Evolutionary conservation across 2,329 filamentous ascomycete genomes (phyloP).

Genomic region (Pyricularia sp.): DNA sequence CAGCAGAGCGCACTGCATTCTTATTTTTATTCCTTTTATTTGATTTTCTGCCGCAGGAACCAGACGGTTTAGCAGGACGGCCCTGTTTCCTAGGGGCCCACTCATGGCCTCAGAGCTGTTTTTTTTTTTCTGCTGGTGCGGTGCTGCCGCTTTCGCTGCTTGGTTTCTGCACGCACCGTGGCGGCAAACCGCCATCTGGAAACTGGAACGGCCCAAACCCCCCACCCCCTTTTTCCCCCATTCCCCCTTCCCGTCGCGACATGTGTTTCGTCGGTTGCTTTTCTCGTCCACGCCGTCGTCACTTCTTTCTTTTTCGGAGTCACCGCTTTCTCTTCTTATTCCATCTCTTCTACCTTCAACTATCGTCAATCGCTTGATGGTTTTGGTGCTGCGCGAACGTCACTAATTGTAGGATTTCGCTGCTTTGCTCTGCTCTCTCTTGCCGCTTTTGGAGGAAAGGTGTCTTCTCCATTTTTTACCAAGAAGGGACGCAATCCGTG

Average conservation of each 20-base stretch:
- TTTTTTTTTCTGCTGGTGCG: not conserved
- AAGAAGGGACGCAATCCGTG: slow-evolving; percentile 6
- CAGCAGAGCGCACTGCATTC: not conserved
- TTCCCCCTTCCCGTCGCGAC: not conserved
- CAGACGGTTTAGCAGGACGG: not conserved
- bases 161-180: not conserved
- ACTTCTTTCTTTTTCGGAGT: slow-evolving; percentile 8
- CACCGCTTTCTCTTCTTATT: slow-evolving; percentile 8
- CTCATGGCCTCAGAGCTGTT: not conserved
- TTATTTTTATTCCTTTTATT: not conserved
- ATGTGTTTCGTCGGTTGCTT: slow-evolving; percentile 7
- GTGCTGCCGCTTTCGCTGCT: slow-evolving; percentile 4
- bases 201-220: not conserved
- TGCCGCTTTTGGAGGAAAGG: not conserved
- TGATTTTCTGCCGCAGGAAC: not conserved
- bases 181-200: not conserved
- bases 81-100: not conserved
- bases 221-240: not conserved
- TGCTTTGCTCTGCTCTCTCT: not conserved
- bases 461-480: not conserved
- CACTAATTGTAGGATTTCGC: slow-evolving; percentile 3
- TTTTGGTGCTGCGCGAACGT: not conserved
- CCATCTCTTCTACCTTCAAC: slow-evolving; percentile 1
- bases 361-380: not conserved
- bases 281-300: slow-evolving; percentile 7